These are phyloP conservation scores for Orbilia brochopaga DNA, from an alignment of 2,329 filamentous ascomycete genomes.

Conservation along the genomic window DNA sequence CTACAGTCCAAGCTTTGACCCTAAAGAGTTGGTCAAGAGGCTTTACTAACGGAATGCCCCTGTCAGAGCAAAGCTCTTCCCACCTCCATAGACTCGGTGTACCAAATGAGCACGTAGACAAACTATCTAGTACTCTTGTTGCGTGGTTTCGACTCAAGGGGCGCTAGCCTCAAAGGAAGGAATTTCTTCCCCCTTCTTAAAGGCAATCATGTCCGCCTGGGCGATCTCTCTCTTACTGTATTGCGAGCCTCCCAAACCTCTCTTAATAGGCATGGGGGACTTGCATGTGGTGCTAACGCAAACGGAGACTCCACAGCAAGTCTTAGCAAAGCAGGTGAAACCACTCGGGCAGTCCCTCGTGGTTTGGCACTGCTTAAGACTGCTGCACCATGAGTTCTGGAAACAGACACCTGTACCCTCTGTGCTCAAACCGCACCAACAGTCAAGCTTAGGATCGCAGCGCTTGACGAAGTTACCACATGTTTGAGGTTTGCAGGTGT, in stretches of 20 bases:
- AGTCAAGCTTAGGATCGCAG: constrained; percentile 38
- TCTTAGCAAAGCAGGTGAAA: constrained; percentile 40
- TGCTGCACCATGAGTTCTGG: constrained; percentile 46
- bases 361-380: constrained; percentile 32
- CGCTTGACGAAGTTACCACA: constrained; percentile 48
- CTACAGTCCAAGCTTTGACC: too few species aligned
- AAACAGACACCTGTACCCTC: constrained; percentile 44
- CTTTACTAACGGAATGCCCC: too few species aligned
- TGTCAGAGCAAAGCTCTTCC: too few species aligned
- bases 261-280: constrained; percentile 43
- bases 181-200: constrained; percentile 32
- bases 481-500: constrained; percentile 44
- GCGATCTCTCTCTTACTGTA: constrained; percentile 38
- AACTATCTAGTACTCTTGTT: too few species aligned
- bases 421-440: constrained; percentile 45
- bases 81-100: too few species aligned
- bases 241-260: constrained; percentile 18
- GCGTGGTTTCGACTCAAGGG: constrained; percentile 3
- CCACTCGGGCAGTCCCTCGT: constrained; percentile 40
- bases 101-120: too few species aligned
- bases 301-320: constrained; percentile 41
- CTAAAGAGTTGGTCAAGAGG: too few species aligned
- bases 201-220: constrained; percentile 41
- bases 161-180: constrained; percentile 23
- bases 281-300: constrained; percentile 49